A percentile compares a stretch with the other conserved stretches of the same genome.
These are phyloP conservation scores for Pyrus betulifolia DNA, from an alignment of 306 rosid species.

Conservation along the genomic window DNA sequence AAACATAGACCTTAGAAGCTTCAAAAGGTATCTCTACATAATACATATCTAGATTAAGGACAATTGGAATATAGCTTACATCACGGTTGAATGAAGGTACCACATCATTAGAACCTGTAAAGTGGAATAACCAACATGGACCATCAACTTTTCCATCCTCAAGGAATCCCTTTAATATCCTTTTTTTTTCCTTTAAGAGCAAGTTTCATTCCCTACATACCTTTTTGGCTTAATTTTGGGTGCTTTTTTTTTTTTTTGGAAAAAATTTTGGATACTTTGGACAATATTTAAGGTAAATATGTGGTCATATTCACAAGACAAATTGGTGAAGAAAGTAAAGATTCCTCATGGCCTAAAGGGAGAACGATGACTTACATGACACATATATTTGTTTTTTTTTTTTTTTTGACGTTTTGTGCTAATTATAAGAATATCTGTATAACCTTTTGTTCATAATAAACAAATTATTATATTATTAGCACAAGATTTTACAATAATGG, in stretches of 20 bases:
- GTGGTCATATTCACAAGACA: too few relatives aligned
- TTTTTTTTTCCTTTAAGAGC: conserved; percentile 10
- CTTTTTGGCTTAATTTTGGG: conserved; percentile 22
- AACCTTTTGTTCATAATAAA: too few relatives aligned
- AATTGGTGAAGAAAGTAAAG: too few relatives aligned
- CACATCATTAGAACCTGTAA: conserved; percentile 33
- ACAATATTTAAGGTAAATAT: conserved; percentile 4
- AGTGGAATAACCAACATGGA: conserved; percentile 24
- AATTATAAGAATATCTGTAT: too few relatives aligned
- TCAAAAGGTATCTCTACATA: neutral
- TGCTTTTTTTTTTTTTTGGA: too few relatives aligned
- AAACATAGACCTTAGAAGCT: neutral
- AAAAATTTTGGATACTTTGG: conserved; percentile 7
- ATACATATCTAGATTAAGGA: neutral
- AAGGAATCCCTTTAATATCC: conserved; percentile 21
- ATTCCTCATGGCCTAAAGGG: too few relatives aligned
- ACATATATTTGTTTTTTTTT: too few relatives aligned
- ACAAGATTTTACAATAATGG: too few relatives aligned
- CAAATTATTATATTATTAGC: too few relatives aligned
- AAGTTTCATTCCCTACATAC: conserved; percentile 33
- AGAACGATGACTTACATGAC: too few relatives aligned
- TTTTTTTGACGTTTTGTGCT: too few relatives aligned
- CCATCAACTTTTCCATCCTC: conserved; percentile 19
- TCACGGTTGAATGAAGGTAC: neutral
- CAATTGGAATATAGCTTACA: conserved; percentile 24